Base-by-base conservation (phyloP, 2,329 filamentous ascomycete species). In the Macroventuria anomochaeta region DNA sequence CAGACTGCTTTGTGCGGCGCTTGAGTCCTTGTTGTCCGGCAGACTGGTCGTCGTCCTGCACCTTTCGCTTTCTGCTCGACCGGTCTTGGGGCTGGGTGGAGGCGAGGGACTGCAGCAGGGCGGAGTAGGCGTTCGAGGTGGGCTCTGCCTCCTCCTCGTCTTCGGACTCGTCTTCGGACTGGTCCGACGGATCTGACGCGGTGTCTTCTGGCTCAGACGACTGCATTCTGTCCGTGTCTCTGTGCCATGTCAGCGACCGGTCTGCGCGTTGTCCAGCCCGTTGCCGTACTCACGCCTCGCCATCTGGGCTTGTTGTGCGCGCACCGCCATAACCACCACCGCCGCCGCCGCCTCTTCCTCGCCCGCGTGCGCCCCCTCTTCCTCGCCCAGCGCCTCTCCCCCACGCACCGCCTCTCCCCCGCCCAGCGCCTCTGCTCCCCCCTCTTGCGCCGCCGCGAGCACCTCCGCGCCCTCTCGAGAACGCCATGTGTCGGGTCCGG, bases 31-130 rank as follows among this genome's bases (percentile, higher is more conserved):
- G 42, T 7, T 49, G 39, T 1, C 18, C 41, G 10, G 41, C 29
- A n/a, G 36, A 46, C n/a, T 37, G 46, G 12, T 50, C 36, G 5
- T 53, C 49, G 48, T 66, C 66, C 7, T 77, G 74, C 12, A 84
- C 64, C 70, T 83, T 87, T 63, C 83, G 76, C 63, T 79, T 81
- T 67, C 81, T 87, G 17, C 75, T 76, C 41, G 75, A 76, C 6
- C 80, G 81, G 28, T 77, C 78, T 20, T 49, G 44, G 36, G 13
- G 70, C 64, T 46, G 78, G 65, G 50, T 80, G 77, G 57, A 47
- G 18, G 60, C 58, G 18, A 87, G 77, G 2, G 85, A 77, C 57
- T 84, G 80, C 13, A 88, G 73, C 13, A 88, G 75, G 40, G 80
- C 74, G 49, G 80, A 83, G 66, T 87, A 88, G 8, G 84, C 80